A percentile compares a stretch with the other conserved stretches of the same genome.
Evolutionary conservation across 768 basidiomycete species (phyloP).

Genomic region (Candolleomyces aberdarensis): DNA sequence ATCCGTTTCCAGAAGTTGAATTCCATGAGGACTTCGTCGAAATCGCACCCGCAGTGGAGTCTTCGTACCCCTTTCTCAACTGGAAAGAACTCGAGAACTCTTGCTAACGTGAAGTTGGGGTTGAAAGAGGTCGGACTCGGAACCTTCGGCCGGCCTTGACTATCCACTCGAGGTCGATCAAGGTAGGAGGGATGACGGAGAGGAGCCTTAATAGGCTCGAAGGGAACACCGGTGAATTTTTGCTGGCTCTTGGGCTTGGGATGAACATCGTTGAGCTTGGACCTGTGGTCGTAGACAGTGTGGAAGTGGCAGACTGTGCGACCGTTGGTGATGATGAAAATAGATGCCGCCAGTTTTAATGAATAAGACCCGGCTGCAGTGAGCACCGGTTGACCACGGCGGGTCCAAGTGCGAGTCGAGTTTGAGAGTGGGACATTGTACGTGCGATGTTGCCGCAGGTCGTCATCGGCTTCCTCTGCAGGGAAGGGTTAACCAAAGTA

Average conservation of each 20-base stretch:
- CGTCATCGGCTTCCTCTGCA: no score
- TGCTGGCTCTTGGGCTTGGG: background rate
- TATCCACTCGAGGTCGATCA: background rate
- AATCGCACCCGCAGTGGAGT: conserved; percentile 10
- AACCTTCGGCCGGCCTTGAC: no score
- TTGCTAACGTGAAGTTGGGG: background rate
- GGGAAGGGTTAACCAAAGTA: no score
- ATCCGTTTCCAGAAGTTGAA: conserved; percentile 11
- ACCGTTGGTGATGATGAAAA: background rate
- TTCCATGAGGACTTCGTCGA: conserved; percentile 12
- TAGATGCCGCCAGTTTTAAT: background rate
- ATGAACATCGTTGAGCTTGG: background rate
- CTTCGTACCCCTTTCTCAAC: background rate
- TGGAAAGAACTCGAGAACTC: background rate
- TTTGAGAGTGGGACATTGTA: background rate
- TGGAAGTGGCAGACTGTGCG: background rate
- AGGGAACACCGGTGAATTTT: background rate
- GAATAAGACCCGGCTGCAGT: background rate
- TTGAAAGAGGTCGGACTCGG: background rate
- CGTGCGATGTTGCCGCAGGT: background rate
- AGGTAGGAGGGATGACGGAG: background rate
- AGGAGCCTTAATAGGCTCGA: background rate
- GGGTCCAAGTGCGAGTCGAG: background rate
- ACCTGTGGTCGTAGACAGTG: background rate
- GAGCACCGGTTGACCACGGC: background rate